Conservation (phyloP, 208 protist species). For the Vickermania spadyakhi region DNA sequence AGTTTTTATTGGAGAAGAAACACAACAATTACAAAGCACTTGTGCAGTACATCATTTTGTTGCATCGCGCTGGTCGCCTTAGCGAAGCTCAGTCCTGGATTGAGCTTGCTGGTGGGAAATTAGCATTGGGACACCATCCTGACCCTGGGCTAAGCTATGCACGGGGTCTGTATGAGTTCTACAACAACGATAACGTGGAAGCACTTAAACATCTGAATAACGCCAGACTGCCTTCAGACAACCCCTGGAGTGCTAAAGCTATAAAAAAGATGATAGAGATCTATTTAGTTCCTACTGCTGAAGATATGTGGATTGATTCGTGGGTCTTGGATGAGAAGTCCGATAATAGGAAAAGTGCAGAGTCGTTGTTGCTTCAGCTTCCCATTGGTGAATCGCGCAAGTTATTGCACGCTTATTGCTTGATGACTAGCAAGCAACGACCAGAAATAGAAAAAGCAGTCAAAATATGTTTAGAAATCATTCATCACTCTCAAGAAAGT, state of each 20-base stretch:
- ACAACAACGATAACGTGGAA: conserved; percentile 67
- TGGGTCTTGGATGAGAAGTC: conserved; percentile 25
- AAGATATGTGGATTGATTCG: conserved; percentile 71
- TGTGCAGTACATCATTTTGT: conserved; percentile 75
- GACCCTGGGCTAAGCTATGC: conserved; percentile 79
- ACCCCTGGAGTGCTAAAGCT: conserved; percentile 73
- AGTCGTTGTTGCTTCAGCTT: conserved; percentile 77
- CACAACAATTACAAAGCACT: conserved; percentile 88
- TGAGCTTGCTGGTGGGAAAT: conserved; percentile 25
- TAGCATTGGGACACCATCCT: conserved; percentile 24
- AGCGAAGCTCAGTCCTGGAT: conserved; percentile 42
- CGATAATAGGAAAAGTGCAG: conserved; percentile 63
- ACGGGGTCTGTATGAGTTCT: conserved; percentile 70
- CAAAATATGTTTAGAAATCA: conserved; percentile 47
- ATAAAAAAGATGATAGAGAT: conserved; percentile 92
- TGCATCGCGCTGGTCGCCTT: conserved; percentile 74
- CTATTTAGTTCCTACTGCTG: conserved; percentile 85
- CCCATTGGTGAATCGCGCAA: conserved; percentile 40
- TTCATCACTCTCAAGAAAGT: conserved; percentile 13
- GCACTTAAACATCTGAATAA: conserved; percentile 88
- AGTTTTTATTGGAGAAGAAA: conserved; percentile 72
- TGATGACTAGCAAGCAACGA: conserved; percentile 51
- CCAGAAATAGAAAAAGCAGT: conserved; percentile 61
- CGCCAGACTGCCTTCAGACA: conserved; percentile 61
- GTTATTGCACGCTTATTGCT: conserved; percentile 71